These are phyloP conservation scores for Scleromitrula shiraiana DNA, from an alignment of 2,329 filamentous ascomycete species.

Conservation along the genomic window DNA sequence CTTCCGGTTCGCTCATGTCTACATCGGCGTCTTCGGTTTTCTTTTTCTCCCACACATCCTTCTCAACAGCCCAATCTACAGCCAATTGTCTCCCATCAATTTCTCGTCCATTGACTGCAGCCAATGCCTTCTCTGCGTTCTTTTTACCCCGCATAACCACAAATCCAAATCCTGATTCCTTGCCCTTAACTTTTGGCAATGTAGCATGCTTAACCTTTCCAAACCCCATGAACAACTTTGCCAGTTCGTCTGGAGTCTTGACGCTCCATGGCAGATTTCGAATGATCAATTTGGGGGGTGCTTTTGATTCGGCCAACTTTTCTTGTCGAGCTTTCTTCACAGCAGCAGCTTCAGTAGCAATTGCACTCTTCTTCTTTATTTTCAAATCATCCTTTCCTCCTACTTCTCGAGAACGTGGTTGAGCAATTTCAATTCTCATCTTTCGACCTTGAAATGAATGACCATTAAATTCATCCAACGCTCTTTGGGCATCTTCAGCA, in stretches of 20 bases:
- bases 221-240: conserved; percentile 72
- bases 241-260: conserved; percentile 74
- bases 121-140: conserved; percentile 85
- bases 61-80: conserved; percentile 96
- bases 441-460: conserved; percentile 69
- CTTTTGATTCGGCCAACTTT: conserved; percentile 50
- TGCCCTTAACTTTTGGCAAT: conserved; percentile 64
- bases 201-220: conserved; percentile 87
- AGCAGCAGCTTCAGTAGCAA: conserved; percentile 32
- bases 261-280: conserved; percentile 95
- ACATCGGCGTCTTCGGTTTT: conserved; percentile 33
- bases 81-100: conserved; percentile 82
- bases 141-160: conserved; percentile 79
- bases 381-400: conserved; percentile 29
- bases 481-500: conserved; percentile 77
- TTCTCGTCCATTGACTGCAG: conserved; percentile 78
- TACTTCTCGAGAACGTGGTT: conserved; percentile 69
- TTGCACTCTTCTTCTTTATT: conserved; percentile 26
- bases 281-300: conserved; percentile 72
- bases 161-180: conserved; percentile 84
- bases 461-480: conserved; percentile 74
- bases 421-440: conserved; percentile 79
- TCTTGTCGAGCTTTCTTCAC: conserved; percentile 49
- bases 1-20: conserved; percentile 31
- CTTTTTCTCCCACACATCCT: conserved; percentile 68